phyloP scores from a whole-genome alignment of 1,284 basidiomycete species.

The Volvariella volvacea region DNA sequence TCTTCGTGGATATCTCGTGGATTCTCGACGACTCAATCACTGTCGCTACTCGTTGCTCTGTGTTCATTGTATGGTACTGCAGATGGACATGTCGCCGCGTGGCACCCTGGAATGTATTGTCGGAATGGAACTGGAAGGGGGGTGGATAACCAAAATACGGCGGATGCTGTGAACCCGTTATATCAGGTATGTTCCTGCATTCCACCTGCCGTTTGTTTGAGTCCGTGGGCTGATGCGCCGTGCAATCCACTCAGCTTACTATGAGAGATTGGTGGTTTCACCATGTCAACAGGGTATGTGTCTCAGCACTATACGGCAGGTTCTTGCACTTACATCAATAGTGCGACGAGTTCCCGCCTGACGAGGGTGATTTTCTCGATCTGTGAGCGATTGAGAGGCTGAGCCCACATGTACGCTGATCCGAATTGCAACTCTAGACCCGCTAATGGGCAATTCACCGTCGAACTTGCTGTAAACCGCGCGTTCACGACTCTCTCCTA shows the following conservation, averaged over 20 bases:
- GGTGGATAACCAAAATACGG: constrained; percentile 27
- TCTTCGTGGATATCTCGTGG: background rate
- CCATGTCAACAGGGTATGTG: constrained; percentile 29
- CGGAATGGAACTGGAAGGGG: constrained; percentile 22
- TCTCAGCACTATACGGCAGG: background rate
- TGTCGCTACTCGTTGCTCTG: constrained; percentile 13
- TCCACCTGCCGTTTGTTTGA: too few species aligned
- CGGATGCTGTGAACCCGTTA: constrained; percentile 32
- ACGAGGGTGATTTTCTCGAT: constrained; percentile 35
- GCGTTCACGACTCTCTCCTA: constrained; percentile 34
- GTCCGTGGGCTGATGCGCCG: too few species aligned
- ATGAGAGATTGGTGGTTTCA: constrained; percentile 33
- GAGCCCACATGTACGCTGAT: background rate
- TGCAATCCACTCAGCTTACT: constrained; percentile 14
- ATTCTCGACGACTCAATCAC: background rate
- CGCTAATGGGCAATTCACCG: constrained; percentile 33
- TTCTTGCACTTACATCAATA: constrained; percentile 11
- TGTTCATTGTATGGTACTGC: constrained; percentile 12
- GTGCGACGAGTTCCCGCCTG: constrained; percentile 39
- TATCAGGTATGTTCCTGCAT: constrained; percentile 18
- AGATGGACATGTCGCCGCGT: constrained; percentile 35
- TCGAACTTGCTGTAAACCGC: constrained; percentile 37
- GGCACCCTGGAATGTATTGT: constrained; percentile 10
- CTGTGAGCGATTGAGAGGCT: constrained; percentile 23
- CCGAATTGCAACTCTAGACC: constrained; percentile 23